A percentile compares a stretch with the other conserved stretches of the same genome.
phyloP scores from a whole-genome alignment of 257 asterid genomes.

The Prunella vulgaris region DNA sequence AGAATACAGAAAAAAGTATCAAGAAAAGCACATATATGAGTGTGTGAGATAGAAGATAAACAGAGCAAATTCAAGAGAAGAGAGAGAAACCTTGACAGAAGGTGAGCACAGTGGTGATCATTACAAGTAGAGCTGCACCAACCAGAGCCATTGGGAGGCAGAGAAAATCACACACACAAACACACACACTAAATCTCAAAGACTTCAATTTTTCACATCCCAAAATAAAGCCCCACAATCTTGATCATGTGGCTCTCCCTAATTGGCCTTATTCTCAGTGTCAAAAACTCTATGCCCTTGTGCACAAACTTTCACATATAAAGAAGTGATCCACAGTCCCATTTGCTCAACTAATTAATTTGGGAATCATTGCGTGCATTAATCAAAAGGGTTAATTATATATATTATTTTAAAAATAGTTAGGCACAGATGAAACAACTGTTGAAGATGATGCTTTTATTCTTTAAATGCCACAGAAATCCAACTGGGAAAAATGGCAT shows the following conservation, averaged over 20 bases:
- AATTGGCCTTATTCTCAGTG: conserved; percentile 60
- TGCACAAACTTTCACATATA: conserved; percentile 2
- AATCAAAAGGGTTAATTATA: conserved; percentile 2
- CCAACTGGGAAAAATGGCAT: conserved; percentile 35
- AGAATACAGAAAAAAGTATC: neutral
- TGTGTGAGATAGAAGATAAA: neutral
- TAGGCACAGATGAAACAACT: neutral
- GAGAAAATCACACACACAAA: conserved; percentile 15
- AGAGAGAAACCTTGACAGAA: conserved; percentile 48
- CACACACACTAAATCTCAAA: conserved; percentile 21
- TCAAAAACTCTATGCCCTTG: neutral
- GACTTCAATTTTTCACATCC: conserved; percentile 9
- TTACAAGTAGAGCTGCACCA: conserved; percentile 51
- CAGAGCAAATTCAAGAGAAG: neutral
- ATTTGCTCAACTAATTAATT: conserved; percentile 4
- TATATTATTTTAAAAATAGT: neutral
- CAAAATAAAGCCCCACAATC: conserved; percentile 2
- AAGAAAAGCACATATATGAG: neutral
- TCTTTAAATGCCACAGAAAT: conserved; percentile 25
- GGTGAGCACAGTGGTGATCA: conserved; percentile 39
- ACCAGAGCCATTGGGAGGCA: conserved; percentile 57
- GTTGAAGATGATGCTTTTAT: conserved; percentile 7
- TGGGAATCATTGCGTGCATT: conserved; percentile 22
- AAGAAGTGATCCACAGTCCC: neutral
- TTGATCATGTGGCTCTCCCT: conserved; percentile 46